Conservation (phyloP, 768 basidiomycete species). For the Termitomyces sp. region DNA sequence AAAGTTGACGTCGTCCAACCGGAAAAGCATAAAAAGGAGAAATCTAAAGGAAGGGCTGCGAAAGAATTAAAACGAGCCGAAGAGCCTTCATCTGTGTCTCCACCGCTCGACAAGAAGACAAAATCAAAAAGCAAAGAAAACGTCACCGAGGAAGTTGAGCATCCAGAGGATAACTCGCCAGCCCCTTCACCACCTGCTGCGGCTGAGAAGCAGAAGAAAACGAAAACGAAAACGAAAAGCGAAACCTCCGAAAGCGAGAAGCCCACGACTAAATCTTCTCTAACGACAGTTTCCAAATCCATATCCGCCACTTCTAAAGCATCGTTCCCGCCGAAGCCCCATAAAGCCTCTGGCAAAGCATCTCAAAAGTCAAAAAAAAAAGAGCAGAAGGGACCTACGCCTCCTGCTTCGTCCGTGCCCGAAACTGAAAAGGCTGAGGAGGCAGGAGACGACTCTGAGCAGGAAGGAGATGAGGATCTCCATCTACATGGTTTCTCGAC, state of each 20-base stretch:
- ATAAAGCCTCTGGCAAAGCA: constrained; percentile 9
- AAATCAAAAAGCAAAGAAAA: no score
- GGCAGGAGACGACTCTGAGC: constrained; percentile 15
- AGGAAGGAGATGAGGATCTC: constrained; percentile 30
- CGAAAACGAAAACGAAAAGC: background rate
- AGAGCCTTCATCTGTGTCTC: no score
- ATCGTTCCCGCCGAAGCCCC: background rate
- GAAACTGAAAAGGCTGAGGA: constrained; percentile 16
- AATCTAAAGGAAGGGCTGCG: no score
- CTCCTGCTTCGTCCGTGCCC: background rate
- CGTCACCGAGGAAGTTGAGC: no score
- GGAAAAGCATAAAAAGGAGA: no score
- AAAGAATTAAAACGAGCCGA: no score
- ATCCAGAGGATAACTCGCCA: no score
- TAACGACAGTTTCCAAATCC: background rate
- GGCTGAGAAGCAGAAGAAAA: background rate
- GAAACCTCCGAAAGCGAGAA: background rate
- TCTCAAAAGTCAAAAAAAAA: constrained; percentile 9
- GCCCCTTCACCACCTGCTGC: no score
- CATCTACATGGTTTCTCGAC: constrained; percentile 71
- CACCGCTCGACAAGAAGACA: no score
- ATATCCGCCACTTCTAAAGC: constrained; percentile 9
- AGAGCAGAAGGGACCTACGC: constrained; percentile 15
- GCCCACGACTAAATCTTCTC: background rate
- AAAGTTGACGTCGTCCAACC: background rate